Evolutionary conservation across 495 filamentous ascomycete species (phyloP).

Genomic region (Evernia prunastri): DNA sequence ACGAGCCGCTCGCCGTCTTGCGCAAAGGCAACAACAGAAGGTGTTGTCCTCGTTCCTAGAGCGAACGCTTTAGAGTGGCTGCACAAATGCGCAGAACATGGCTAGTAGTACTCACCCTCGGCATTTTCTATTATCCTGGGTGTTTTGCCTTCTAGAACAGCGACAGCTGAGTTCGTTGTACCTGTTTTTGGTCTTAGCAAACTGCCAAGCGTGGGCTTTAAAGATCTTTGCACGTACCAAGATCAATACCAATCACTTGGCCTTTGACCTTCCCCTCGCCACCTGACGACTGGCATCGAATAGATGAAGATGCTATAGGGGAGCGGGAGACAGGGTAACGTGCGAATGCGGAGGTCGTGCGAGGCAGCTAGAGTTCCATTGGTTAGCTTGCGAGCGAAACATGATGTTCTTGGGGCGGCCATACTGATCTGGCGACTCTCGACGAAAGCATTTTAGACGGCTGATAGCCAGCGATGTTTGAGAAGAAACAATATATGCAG

Average conservation of each 20-base stretch:
- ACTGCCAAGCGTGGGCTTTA: neutral
- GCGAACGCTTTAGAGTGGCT: constrained; percentile 20
- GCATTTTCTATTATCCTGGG: constrained; percentile 97
- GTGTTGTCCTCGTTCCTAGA: constrained; percentile 87
- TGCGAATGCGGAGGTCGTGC: constrained; percentile 50
- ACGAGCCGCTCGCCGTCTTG: constrained; percentile 96
- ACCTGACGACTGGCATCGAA: constrained; percentile 47
- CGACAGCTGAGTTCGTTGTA: constrained; percentile 97
- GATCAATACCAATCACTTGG: constrained; percentile 95
- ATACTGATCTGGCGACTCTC: constrained; percentile 61
- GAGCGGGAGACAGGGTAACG: constrained; percentile 23
- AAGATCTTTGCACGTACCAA: constrained; percentile 58
- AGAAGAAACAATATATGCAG: constrained; percentile 30
- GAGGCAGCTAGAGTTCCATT: constrained; percentile 51
- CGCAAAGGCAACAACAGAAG: constrained; percentile 94
- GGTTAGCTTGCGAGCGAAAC: constrained; percentile 25
- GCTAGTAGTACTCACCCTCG: constrained; percentile 57
- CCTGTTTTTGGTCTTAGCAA: constrained; percentile 41
- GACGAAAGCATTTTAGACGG: constrained; percentile 47
- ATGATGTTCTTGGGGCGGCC: constrained; percentile 28
- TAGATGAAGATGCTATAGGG: constrained; percentile 24
- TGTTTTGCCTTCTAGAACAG: constrained; percentile 92
- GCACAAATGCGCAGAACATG: neutral
- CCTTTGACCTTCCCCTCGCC: constrained; percentile 88
- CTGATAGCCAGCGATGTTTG: neutral